Evolutionary conservation across 2,329 filamentous ascomycete genomes (phyloP).

Genomic region (Emericellopsis atlantica): DNA sequence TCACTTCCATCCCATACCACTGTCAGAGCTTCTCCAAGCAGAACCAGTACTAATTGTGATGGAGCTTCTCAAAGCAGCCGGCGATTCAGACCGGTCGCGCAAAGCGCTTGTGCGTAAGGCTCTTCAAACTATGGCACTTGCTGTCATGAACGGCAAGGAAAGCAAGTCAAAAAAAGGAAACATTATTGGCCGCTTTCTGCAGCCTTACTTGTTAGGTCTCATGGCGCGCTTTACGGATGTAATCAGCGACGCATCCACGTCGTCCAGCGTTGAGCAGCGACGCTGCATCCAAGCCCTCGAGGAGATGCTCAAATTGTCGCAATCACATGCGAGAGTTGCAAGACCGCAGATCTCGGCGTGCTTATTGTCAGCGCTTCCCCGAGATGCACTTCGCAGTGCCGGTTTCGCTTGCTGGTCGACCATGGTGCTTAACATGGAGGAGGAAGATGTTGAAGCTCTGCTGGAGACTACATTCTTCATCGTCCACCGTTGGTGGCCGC

Average conservation of each 20-base stretch:
- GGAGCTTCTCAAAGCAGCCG: constrained; percentile 70
- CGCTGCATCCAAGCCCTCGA: constrained; percentile 73
- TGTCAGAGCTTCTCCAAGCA: constrained; percentile 57
- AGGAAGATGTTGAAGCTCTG: constrained; percentile 66
- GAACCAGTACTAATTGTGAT: constrained; percentile 67
- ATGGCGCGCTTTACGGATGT: constrained; percentile 70
- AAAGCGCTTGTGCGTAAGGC: constrained; percentile 35
- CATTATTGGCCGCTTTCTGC: constrained; percentile 61
- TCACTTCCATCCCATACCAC: constrained; percentile 52
- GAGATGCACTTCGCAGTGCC: constrained; percentile 59
- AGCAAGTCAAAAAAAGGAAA: constrained; percentile 37
- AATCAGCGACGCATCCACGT: constrained; percentile 55
- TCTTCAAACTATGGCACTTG: neutral
- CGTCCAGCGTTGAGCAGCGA: constrained; percentile 54
- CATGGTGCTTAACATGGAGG: constrained; percentile 62
- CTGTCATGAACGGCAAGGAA: constrained; percentile 17
- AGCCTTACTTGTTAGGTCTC: constrained; percentile 73
- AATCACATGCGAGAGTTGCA: constrained; percentile 60
- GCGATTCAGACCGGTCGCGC: constrained; percentile 48
- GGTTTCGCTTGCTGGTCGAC: constrained; percentile 78
- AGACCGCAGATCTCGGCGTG: constrained; percentile 93
- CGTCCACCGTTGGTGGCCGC: constrained; percentile 67
- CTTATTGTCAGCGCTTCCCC: constrained; percentile 69
- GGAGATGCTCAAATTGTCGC: constrained; percentile 72
- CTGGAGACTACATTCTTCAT: constrained; percentile 86